Evolutionary conservation across 177 flowering plant species (phyloP).

Genomic region (Vitis hybrid): DNA sequence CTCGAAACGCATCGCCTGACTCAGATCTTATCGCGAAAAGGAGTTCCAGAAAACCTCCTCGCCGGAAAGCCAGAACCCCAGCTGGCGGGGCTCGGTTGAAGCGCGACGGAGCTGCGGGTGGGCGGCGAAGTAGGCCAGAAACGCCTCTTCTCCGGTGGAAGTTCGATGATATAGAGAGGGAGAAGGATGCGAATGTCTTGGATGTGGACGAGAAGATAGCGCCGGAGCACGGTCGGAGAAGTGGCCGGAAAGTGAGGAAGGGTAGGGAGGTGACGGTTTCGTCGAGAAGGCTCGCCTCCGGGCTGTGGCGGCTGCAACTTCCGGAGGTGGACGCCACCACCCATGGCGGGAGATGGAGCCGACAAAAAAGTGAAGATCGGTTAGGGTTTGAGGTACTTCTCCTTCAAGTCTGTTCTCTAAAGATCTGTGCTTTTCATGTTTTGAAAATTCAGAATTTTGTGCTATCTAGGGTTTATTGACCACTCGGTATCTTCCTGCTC

Average conservation of each 20-base stretch:
- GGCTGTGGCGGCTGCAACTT: constrained; percentile 60
- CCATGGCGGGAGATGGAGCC: constrained; percentile 15
- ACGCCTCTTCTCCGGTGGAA: constrained; percentile 86
- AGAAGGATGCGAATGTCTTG: constrained; percentile 1
- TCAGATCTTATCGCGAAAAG: constrained; percentile 29
- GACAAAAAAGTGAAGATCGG: constrained; percentile 16
- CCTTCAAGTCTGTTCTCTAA: constrained; percentile 1
- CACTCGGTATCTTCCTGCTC: too few relatives aligned
- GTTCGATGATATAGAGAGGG: constrained; percentile 41
- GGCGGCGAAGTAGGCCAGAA: constrained; percentile 58
- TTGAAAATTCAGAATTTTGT: too few relatives aligned
- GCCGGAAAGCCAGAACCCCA: constrained; percentile 33
- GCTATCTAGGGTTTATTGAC: too few relatives aligned
- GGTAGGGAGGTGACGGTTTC: constrained; percentile 33
- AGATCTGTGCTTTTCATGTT: constrained; percentile 11
- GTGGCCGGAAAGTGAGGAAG: constrained; percentile 20
- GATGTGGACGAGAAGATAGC: constrained; percentile 13
- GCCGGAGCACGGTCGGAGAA: constrained; percentile 19
- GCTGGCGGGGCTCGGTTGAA: constrained; percentile 29
- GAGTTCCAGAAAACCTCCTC: constrained; percentile 12
- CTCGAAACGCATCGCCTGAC: constrained; percentile 15
- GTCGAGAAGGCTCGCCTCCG: constrained; percentile 73
- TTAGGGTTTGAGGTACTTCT: constrained; percentile 42
- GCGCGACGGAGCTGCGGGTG: constrained; percentile 25
- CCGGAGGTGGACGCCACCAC: constrained; percentile 32